Percentiles rank a stretch among this genome's conserved stretches.
Evolutionary conservation across 352 stramenopile species (phyloP).

Genomic region (Phytopythium aichiense): DNA sequence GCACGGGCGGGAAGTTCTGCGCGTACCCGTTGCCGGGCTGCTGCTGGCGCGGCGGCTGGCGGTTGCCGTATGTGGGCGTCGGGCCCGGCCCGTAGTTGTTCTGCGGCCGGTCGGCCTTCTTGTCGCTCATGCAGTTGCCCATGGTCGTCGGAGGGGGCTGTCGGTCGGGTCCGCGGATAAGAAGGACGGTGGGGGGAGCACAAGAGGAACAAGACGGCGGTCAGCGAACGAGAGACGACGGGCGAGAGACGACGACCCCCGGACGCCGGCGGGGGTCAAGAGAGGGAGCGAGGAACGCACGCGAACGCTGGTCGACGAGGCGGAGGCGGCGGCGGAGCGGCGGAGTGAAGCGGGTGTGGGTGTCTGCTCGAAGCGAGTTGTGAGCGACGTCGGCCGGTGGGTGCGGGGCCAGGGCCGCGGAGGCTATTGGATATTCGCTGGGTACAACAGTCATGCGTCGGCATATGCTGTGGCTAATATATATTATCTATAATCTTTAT

Average conservation of each 20-base stretch:
- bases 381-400: background rate
- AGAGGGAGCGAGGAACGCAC: background rate
- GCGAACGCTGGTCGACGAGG: background rate
- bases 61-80: conserved; percentile 1
- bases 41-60: conserved; percentile 1
- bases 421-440: background rate
- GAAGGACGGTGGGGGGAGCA: background rate
- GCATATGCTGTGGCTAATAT: no score
- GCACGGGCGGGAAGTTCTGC: conserved; percentile 5
- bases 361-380: conserved; percentile 7
- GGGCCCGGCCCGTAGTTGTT: background rate
- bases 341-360: background rate
- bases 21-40: background rate
- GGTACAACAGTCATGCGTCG: no score
- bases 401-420: background rate
- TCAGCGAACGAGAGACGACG: background rate
- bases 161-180: background rate
- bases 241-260: background rate
- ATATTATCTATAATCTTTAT: background rate
- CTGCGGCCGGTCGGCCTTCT: conserved; percentile 4
- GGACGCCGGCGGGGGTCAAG: background rate
- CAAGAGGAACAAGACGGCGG: background rate
- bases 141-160: background rate
- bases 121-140: conserved; percentile 11
- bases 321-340: background rate